Evolutionary conservation across 805 yeast species (phyloP), one percentile per base, ranked within the genome.

Genomic region (Candida oleophila): DNA sequence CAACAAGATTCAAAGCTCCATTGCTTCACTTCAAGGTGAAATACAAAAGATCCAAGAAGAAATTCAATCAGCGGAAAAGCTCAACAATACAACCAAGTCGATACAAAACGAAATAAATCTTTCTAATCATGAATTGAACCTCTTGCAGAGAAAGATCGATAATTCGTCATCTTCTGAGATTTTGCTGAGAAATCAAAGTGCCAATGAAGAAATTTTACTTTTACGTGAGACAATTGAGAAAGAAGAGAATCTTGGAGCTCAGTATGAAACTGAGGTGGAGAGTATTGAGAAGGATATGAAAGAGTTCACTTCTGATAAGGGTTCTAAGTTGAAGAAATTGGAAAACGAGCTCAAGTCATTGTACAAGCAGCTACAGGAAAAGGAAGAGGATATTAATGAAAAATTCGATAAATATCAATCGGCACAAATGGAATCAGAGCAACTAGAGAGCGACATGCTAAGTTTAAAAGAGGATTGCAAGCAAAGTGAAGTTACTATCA

Each of bases 241-340:
- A 4, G 72, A 76, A 15, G 59, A 68, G 16, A 52, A 57, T 2
- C 55, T 62, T 14, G 61, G 71, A 3, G 44, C 54, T 1, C 56
- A 55, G 2, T 71, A 70, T 35, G 61, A 69, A 28, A 48, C 47
- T 0, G 86, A 83, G 22, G 77, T 87, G 11, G 53, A 56, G 2
- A 60, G 60, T 5, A 82, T 87, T 44, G 87, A 87, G 57, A 77
- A 70, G 15, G 98, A 94, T 61, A 87, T 90, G 70, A 73, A 76
- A 44, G 98, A 94, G 56, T 92, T 90, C 61, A 81, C 78, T 49
- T 70, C 69, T 38, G 86, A 95, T 61, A 91, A 90, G 55, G 89
- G 91, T 1, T 78, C 85, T 1, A 95, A 92, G 62, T 71, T 95
- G 49, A 80, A 80, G 42, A 81, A 86, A 55, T 67, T 87, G 37